phyloP scores from a whole-genome alignment of 2,329 filamentous ascomycete species.

The Aspergillus pseudotamarii region DNA sequence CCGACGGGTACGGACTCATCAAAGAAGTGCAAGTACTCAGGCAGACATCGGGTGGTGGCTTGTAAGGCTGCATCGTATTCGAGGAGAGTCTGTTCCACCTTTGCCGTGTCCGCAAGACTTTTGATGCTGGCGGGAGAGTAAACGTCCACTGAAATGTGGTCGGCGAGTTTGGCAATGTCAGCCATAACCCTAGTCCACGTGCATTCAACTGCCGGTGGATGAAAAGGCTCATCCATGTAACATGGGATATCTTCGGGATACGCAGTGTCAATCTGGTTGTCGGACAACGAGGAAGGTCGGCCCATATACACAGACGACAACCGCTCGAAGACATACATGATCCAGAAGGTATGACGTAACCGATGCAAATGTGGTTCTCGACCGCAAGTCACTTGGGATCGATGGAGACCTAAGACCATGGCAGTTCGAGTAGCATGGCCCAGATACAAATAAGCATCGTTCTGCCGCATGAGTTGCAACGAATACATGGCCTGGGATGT shows the following conservation, averaged over 20 bases:
- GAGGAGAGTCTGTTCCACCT: conserved; percentile 7
- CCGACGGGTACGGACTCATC: conserved; percentile 13
- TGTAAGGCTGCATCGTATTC: conserved; percentile 16
- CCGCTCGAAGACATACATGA: conserved; percentile 15
- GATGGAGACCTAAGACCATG: conserved; percentile 18
- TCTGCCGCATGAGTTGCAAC: conserved; percentile 21
- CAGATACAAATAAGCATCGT: conserved; percentile 20
- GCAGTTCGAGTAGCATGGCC: conserved; percentile 18
- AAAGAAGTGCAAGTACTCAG: conserved; percentile 18
- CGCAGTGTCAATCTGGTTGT: conserved; percentile 17
- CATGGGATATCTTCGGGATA: conserved; percentile 16
- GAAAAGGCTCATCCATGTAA: conserved; percentile 3
- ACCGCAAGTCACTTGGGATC: conserved; percentile 18
- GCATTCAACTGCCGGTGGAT: conserved; percentile 8
- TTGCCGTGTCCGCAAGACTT: conserved; percentile 6
- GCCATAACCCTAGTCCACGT: conserved; percentile 16
- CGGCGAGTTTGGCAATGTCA: conserved; percentile 15
- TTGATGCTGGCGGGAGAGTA: conserved; percentile 17
- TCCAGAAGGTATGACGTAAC: conserved; percentile 18
- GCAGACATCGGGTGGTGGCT: conserved; percentile 7
- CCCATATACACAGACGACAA: conserved; percentile 16
- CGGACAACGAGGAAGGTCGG: conserved; percentile 15
- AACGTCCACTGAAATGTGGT: conserved; percentile 15
- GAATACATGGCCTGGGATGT: conserved; percentile 17
- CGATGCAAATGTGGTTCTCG: conserved; percentile 12